phyloP scores from a whole-genome alignment of 495 filamentous ascomycete genomes.

The Lophiostoma macrostomum region DNA sequence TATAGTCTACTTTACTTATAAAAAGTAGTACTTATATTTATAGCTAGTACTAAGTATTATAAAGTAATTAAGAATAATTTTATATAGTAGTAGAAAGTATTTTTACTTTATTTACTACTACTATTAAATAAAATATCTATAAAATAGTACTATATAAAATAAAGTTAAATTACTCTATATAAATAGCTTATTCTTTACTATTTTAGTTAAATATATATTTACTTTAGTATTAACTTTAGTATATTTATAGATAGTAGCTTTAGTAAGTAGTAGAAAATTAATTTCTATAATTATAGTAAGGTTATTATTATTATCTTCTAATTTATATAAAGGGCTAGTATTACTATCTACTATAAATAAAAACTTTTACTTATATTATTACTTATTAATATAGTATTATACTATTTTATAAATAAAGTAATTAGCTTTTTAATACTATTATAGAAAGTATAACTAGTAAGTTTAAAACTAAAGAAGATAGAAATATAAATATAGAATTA shows the following conservation, averaged over 20 bases:
- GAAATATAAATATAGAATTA: neutral
- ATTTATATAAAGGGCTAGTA: neutral
- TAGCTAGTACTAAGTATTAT: too few species aligned
- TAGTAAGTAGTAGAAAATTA: neutral
- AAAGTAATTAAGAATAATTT: neutral
- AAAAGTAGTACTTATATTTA: too few species aligned
- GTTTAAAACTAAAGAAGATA: neutral
- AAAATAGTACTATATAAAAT: neutral
- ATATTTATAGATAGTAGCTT: neutral
- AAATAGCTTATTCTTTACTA: neutral
- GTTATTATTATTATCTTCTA: neutral
- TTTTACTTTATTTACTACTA: neutral
- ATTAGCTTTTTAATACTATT: too few species aligned
- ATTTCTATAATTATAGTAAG: neutral
- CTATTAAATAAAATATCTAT: slow-evolving; percentile 2
- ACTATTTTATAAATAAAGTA: too few species aligned
- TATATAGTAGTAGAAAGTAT: neutral
- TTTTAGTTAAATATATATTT: neutral
- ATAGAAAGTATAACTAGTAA: too few species aligned
- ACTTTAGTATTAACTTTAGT: neutral
- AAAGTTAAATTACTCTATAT: neutral
- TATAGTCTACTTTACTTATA: too few species aligned
- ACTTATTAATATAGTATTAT: too few species aligned
- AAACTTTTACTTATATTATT: too few species aligned
- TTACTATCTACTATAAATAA: neutral